Percentiles rank a stretch among this genome's conserved stretches.
These are phyloP conservation scores for Entomortierella chlamydospora DNA, from an alignment of 192 early-diverging fungal species.

Conservation along the genomic window DNA sequence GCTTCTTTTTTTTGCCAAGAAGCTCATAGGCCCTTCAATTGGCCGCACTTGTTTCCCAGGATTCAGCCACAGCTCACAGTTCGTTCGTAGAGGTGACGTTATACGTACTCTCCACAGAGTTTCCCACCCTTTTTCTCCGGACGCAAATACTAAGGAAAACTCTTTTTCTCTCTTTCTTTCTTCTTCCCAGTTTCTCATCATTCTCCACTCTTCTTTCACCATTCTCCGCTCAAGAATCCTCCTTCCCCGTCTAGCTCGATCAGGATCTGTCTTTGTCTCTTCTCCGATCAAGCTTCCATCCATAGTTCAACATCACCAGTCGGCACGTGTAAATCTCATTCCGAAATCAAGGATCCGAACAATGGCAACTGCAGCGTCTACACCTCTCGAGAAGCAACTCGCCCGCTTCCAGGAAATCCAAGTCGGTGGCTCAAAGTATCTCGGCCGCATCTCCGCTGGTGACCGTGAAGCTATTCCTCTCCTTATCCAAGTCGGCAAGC, in stretches of 20 bases:
- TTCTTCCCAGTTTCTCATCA: not conserved
- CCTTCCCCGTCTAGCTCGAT: conserved; percentile 10
- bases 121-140: not conserved
- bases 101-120: too few species aligned
- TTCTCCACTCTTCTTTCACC: conserved; percentile 2
- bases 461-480: conserved; percentile 73
- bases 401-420: conserved; percentile 52
- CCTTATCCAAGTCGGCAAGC: conserved; percentile 69
- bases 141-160: not conserved
- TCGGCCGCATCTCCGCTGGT: conserved; percentile 65
- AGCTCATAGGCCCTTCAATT: too few species aligned
- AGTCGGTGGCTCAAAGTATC: conserved; percentile 56
- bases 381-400: conserved; percentile 42
- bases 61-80: too few species aligned
- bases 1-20: not conserved
- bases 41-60: too few species aligned
- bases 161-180: not conserved
- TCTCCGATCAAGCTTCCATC: conserved; percentile 6
- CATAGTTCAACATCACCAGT: not conserved
- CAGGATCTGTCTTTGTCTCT: conserved; percentile 1
- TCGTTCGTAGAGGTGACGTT: too few species aligned
- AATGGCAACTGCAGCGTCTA: conserved; percentile 13
- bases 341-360: not conserved
- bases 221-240: conserved; percentile 26
- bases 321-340: not conserved